Base-by-base conservation (phyloP, 352 stramenopile species). In the Globisporangium megalacanthum region DNA sequence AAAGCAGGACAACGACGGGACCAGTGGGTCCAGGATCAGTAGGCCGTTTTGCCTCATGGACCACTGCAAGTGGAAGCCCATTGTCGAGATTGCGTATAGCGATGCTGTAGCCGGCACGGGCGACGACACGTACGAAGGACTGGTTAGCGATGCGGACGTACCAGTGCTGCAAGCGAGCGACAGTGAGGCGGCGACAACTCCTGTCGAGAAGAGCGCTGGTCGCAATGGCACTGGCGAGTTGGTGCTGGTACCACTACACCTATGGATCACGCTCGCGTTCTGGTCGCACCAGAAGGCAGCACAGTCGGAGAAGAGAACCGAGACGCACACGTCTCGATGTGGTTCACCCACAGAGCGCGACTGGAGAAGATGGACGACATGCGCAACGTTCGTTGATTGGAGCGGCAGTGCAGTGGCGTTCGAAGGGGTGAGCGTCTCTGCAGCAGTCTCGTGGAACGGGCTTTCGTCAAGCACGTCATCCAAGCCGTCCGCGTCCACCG, bases 221-320 rank as follows among this genome's bases (percentile, higher is more conserved):
- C 25, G 25, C 25, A 29, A 29, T 44, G 25, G 9, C 9, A 49
- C 11, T n/a, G 56, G 54, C n/a, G 52, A 54, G 0, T 17, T 58
- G 11, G 60, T 65, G 8, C 50, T 68, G 9, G 42, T 68, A 11
- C 64, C 64, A 29, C 42, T 65, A 2, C 42, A n/a, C 4, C 10
- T 68, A 6, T 71, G 64, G 64, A 7, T 61, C 11, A 54, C 47
- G 20, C 31, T 71, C 7, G 42, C 51, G 7, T 71, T 68, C 37
- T 68, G 60, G 60, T 51, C 64, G 36, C 51, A 42, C 35, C 10
- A 6, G 11, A 1, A 39, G 49, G 25, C 17, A 29, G n/a, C 6
- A 19, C 22, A 8, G 8, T 0, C 13, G 42, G 11, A 3, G 4
- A 11, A 45, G 22, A 2, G 14, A 29, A 25, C 25, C 17, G 3